Conservation (phyloP, 2,329 filamentous ascomycete genomes). For the Arthrobotrys sphaeroides region DNA sequence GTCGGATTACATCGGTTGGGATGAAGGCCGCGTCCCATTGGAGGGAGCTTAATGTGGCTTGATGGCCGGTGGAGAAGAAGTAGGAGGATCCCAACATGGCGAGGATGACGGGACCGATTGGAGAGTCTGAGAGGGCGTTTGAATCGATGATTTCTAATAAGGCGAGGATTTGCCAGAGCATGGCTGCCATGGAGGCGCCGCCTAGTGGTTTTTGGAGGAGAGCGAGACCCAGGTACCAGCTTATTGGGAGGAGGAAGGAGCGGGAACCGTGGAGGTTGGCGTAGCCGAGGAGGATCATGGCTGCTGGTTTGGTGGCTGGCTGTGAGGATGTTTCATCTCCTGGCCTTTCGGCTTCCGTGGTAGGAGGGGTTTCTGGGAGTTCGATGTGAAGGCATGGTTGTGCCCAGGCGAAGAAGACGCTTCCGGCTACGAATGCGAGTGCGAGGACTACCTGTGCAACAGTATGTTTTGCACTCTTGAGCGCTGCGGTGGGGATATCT, state of each 20-base stretch:
- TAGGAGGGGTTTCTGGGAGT: slow-evolving; percentile 60
- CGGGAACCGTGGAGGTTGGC: slow-evolving; percentile 91
- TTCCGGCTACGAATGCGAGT: slow-evolving; percentile 82
- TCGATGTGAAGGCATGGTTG: slow-evolving; percentile 83
- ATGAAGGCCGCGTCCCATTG: slow-evolving; percentile 98
- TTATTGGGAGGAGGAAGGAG: slow-evolving; percentile 83
- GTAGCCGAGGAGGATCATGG: slow-evolving; percentile 84
- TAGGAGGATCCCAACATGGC: slow-evolving; percentile 91
- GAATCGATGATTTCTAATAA: slow-evolving; percentile 73
- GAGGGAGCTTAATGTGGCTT: slow-evolving; percentile 84
- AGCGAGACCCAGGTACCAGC: slow-evolving; percentile 78
- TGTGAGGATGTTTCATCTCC: slow-evolving; percentile 19
- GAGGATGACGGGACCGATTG: slow-evolving; percentile 84
- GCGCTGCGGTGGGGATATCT: slow-evolving; percentile 67
- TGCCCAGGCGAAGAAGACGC: slow-evolving; percentile 84
- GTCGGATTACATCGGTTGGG: slow-evolving; percentile 76
- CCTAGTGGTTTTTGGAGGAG: slow-evolving; percentile 96
- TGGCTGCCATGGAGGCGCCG: slow-evolving; percentile 79
- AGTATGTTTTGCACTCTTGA: slow-evolving; percentile 79
- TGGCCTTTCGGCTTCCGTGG: slow-evolving; percentile 33
- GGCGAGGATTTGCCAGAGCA: slow-evolving; percentile 88
- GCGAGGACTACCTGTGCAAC: slow-evolving; percentile 83
- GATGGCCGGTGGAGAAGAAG: slow-evolving; percentile 98
- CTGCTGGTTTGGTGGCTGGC: slow-evolving; percentile 57
- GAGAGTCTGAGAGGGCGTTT: slow-evolving; percentile 70